Base-by-base conservation (phyloP, 208 protist species). In the Trypanosoma cruzi region DNA sequence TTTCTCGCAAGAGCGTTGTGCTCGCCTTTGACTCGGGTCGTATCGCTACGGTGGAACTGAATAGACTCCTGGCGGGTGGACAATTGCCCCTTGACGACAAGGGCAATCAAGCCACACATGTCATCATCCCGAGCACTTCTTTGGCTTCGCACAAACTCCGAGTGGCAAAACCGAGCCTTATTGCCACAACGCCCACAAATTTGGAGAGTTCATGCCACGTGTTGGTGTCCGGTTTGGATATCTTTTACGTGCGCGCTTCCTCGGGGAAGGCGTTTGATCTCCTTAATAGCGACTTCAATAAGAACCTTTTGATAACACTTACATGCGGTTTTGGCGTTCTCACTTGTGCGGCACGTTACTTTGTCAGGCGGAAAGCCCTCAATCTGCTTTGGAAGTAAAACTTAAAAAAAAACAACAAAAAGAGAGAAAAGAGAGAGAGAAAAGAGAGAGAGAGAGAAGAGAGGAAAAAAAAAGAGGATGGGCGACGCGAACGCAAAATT, bases 201-300 rank as follows among this genome's bases (percentile, higher is more conserved):
- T 70, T 98, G 24, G 92, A 98, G 73, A 95, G 87, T 78, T 95
- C 90, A 31, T 89, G 81, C 60, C 88, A 96, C 65, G 82, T 98
- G 3, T 31, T 95, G 13, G 90, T 95, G 1, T 75, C 82, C 0
- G 94, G 94, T 16, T 69, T 95, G 4, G 94, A 98, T 62, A 49
- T 97, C 16, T 98, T 97, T 77, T 98, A 96, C 79, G 89, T 93
- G 37, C 89, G 94, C 37, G 77, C 83, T 22, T 79, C 82, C 26
- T 90, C 91, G 0, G 90, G 90, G 24, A 98, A 98, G 72, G 82
- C 89, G 40, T 98, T 97, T 69, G 94, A 98, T 60, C 62, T 97
- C 24, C 82, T 98, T 11, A 96, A 96, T 73, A 93, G 83, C 57
- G 94, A 97, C 66, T 98, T 97, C 76, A 94, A 93, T 78, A 93